These are phyloP conservation scores for Davidsoniella neocaledoniae DNA, from an alignment of 2,329 filamentous ascomycete genomes.

Conservation along the genomic window DNA sequence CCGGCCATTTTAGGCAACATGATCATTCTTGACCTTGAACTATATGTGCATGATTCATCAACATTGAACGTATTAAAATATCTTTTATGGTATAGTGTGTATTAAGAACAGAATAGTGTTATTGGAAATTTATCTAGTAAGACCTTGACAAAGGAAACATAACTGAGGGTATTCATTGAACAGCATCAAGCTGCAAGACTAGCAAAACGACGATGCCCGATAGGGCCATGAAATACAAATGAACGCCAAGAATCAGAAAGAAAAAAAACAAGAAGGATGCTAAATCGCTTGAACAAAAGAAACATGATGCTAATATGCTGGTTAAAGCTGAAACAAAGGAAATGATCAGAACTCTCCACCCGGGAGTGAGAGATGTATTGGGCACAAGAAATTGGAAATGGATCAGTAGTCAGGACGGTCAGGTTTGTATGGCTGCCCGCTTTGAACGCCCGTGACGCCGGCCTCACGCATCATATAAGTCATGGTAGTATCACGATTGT, in stretches of 20 bases:
- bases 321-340: conserved; percentile 5
- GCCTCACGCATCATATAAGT: conserved; percentile 36
- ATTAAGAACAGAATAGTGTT: no score
- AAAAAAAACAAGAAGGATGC: no score
- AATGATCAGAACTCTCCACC: not conserved
- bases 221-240: not conserved
- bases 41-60: no score
- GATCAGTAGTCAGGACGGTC: conserved; percentile 15
- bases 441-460: conserved; percentile 25
- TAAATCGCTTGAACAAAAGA: not conserved
- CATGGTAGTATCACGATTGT: conserved; percentile 30
- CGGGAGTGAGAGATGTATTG: conserved; percentile 14
- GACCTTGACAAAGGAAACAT: not conserved
- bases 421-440: conserved; percentile 27
- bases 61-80: no score
- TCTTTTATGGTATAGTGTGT: no score
- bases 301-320: not conserved
- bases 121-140: no score
- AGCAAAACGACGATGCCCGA: no score
- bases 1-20: no score
- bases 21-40: no score
- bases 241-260: not conserved
- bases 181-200: no score
- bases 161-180: no score
- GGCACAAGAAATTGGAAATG: conserved; percentile 14